Evolutionary conservation across 768 basidiomycete genomes (phyloP).

Genomic region (Filobasidium wieringae): DNA sequence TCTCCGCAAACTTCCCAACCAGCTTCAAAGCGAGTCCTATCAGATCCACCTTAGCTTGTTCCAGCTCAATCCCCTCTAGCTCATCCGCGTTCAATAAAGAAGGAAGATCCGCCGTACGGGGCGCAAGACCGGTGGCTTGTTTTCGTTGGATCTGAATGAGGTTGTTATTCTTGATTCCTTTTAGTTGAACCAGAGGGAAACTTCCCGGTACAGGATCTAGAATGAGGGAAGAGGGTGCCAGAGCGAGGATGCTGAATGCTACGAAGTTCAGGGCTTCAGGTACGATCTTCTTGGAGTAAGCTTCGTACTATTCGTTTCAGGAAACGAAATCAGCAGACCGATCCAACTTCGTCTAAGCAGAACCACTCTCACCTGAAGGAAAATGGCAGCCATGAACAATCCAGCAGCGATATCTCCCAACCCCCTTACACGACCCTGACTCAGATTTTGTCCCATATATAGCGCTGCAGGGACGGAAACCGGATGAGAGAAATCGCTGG

Average conservation of each 20-base stretch:
- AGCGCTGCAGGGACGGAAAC: conserved; percentile 77
- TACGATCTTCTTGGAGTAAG: conserved; percentile 67
- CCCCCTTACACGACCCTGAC: conserved; percentile 65
- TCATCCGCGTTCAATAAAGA: not conserved
- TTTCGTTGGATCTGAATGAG: conserved; percentile 24
- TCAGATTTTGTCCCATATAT: conserved; percentile 83
- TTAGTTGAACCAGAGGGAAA: conserved; percentile 50
- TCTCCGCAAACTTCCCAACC: conserved; percentile 60
- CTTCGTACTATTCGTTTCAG: conserved; percentile 55
- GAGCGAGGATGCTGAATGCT: conserved; percentile 55
- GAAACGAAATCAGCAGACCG: not conserved
- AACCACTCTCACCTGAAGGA: conserved; percentile 40
- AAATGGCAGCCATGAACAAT: conserved; percentile 74
- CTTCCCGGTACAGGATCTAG: conserved; percentile 49
- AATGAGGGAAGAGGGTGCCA: conserved; percentile 52
- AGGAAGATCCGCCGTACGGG: conserved; percentile 19
- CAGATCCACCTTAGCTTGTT: conserved; percentile 61
- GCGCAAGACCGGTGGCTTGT: conserved; percentile 24
- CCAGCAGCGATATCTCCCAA: conserved; percentile 68
- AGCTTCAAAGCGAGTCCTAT: conserved; percentile 55
- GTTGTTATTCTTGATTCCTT: conserved; percentile 42
- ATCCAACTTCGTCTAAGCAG: not conserved
- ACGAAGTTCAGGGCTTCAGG: conserved; percentile 84
- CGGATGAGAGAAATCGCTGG: conserved; percentile 83
- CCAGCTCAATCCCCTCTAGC: conserved; percentile 17